These are phyloP conservation scores for Mucor saturninus DNA, from an alignment of 371 early-diverging fungal genomes.

Conservation along the genomic window DNA sequence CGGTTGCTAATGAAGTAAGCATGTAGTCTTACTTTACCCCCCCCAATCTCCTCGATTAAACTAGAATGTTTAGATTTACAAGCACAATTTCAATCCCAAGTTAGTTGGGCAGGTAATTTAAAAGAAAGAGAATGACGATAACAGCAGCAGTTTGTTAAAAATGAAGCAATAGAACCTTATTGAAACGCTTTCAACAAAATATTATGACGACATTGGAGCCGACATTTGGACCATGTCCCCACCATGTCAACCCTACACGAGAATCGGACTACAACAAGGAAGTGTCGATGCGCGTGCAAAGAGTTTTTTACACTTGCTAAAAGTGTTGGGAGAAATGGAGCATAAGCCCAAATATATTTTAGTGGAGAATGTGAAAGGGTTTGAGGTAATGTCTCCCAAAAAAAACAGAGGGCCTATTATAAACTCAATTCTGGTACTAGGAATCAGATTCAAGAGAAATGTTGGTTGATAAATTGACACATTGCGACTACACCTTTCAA, in stretches of 20 bases:
- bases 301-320: constrained; percentile 73
- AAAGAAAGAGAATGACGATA: not conserved
- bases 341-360: constrained; percentile 72
- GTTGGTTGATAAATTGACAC: constrained; percentile 52
- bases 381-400: constrained; percentile 58
- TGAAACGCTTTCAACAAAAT: constrained; percentile 65
- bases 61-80: constrained; percentile 52
- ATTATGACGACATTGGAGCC: constrained; percentile 68
- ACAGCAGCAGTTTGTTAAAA: not conserved
- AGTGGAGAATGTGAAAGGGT: constrained; percentile 86
- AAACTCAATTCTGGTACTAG: constrained; percentile 19
- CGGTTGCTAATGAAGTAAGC: constrained; percentile 73
- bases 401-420: not conserved
- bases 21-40: not conserved
- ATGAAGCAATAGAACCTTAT: constrained; percentile 56
- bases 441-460: constrained; percentile 66
- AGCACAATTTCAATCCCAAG: constrained; percentile 74
- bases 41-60: too few species aligned
- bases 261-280: constrained; percentile 76
- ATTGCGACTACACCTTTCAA: constrained; percentile 57
- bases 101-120: constrained; percentile 62
- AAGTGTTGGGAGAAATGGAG: constrained; percentile 61
- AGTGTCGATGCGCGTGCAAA: constrained; percentile 78
- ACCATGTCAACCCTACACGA: constrained; percentile 86
- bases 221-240: constrained; percentile 88